Conservation (phyloP, 805 yeast genomes). For the Starmerella kuoi region DNA sequence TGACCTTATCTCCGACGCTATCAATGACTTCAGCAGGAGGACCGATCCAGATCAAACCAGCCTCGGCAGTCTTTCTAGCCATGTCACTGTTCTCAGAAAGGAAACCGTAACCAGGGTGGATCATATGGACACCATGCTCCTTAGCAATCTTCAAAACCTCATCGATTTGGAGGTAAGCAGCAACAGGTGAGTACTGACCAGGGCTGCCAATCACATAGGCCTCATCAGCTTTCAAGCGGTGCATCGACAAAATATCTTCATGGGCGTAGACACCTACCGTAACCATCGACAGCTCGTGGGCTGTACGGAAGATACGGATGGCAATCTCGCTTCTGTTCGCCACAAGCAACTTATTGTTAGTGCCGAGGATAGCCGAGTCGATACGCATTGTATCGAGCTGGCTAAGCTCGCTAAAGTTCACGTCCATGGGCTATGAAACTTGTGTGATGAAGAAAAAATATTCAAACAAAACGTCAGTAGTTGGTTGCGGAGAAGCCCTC, state of each 20-base stretch:
- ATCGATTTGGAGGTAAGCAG: conserved; percentile 89
- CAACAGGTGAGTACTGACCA: conserved; percentile 89
- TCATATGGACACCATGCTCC: conserved; percentile 66
- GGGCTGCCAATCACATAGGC: conserved; percentile 81
- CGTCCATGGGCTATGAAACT: conserved; percentile 24
- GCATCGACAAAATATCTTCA: conserved; percentile 90
- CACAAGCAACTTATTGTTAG: conserved; percentile 39
- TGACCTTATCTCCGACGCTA: conserved; percentile 91
- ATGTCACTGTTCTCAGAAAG: conserved; percentile 84
- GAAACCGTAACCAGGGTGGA: conserved; percentile 90
- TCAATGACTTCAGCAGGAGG: conserved; percentile 82
- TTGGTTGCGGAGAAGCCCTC: no score
- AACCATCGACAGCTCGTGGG: conserved; percentile 93
- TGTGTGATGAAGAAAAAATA: no score
- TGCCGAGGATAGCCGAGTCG: conserved; percentile 36
- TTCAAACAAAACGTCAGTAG: no score
- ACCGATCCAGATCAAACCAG: conserved; percentile 93
- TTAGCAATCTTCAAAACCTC: conserved; percentile 82
- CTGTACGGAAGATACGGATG: conserved; percentile 71
- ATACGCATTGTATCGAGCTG: conserved; percentile 30
- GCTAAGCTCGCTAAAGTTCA: conserved; percentile 25
- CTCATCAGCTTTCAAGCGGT: conserved; percentile 87
- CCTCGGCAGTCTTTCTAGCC: conserved; percentile 79
- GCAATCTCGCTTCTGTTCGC: conserved; percentile 27
- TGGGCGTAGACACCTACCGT: conserved; percentile 95